Evolutionary conservation across 805 yeast species (phyloP).

Genomic region (Saccharomycopsis schoenii): DNA sequence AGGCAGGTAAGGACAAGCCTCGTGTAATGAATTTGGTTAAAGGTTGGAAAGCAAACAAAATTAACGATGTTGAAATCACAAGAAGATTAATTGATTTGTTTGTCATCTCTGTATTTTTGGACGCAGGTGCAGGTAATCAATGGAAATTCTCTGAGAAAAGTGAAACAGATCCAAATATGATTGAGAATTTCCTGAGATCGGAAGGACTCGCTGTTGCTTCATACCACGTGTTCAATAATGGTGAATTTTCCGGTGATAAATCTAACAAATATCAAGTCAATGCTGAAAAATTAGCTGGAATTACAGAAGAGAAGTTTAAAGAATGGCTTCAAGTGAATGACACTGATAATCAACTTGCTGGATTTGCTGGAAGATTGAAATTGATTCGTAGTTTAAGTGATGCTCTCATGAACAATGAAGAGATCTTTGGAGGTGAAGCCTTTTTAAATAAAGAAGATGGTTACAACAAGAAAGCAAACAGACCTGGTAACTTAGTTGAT

Average conservation of each 20-base stretch:
- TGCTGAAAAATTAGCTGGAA: constrained; percentile 30
- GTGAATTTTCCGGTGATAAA: constrained; percentile 32
- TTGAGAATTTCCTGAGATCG: constrained; percentile 32
- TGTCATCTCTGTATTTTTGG: constrained; percentile 50
- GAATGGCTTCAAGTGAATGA: constrained; percentile 39
- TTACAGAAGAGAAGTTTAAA: constrained; percentile 29
- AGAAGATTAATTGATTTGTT: constrained; percentile 47
- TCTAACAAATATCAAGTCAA: constrained; percentile 34
- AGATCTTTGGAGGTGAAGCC: constrained; percentile 32
- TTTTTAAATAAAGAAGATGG: neutral
- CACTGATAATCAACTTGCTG: constrained; percentile 39
- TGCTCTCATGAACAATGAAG: constrained; percentile 31
- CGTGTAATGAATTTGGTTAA: constrained; percentile 37
- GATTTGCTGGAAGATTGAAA: constrained; percentile 42
- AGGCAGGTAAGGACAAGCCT: constrained; percentile 34
- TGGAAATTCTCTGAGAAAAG: constrained; percentile 41
- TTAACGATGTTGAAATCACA: constrained; percentile 36
- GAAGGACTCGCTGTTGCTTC: constrained; percentile 61
- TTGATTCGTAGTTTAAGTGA: constrained; percentile 39
- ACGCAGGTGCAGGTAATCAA: constrained; percentile 58
- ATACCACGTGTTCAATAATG: constrained; percentile 41
- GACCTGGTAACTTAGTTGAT: constrained; percentile 48
- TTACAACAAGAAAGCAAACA: constrained; percentile 11
- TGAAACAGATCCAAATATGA: neutral
- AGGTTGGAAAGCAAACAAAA: constrained; percentile 25